Conservation (phyloP, 1,139 yeast species). For the Lodderomyces metapsilosis region DNA sequence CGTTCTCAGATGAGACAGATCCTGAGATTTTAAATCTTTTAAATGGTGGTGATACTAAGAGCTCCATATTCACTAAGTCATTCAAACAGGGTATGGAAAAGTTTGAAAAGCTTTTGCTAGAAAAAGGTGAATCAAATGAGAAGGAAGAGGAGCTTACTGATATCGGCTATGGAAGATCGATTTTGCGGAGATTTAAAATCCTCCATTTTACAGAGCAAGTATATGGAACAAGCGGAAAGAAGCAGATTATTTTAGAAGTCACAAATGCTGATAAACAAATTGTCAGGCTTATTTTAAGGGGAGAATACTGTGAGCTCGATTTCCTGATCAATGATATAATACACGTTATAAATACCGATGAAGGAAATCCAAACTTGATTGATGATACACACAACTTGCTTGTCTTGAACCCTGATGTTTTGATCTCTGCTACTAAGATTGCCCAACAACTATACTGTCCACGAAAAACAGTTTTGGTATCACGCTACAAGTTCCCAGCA, state of each 20-base stretch:
- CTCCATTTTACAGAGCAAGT: slow-evolving; percentile 34
- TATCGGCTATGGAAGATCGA: slow-evolving; percentile 44
- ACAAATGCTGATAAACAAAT: slow-evolving; percentile 27
- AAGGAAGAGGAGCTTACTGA: slow-evolving; percentile 30
- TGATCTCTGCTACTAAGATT: slow-evolving; percentile 78
- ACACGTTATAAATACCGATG: slow-evolving; percentile 54
- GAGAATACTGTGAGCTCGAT: slow-evolving; percentile 49
- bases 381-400: slow-evolving; percentile 63
- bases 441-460: slow-evolving; percentile 75
- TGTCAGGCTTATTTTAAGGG: slow-evolving; percentile 44
- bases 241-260: slow-evolving; percentile 54
- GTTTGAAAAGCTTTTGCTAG: slow-evolving; percentile 19
- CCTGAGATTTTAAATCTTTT: slow-evolving; percentile 6
- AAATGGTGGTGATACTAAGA: neutral
- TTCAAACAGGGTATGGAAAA: slow-evolving; percentile 29
- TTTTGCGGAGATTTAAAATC: slow-evolving; percentile 52
- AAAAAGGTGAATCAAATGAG: slow-evolving; percentile 10
- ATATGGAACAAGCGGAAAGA: slow-evolving; percentile 15
- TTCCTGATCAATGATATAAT: slow-evolving; percentile 52
- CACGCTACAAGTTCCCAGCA: slow-evolving; percentile 55
- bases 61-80: slow-evolving; percentile 9
- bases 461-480: slow-evolving; percentile 63
- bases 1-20: slow-evolving; percentile 31
- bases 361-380: slow-evolving; percentile 37
- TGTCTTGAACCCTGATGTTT: slow-evolving; percentile 78